phyloP scores from a whole-genome alignment of 352 stramenopile species.

The Blastocystis sp. region DNA sequence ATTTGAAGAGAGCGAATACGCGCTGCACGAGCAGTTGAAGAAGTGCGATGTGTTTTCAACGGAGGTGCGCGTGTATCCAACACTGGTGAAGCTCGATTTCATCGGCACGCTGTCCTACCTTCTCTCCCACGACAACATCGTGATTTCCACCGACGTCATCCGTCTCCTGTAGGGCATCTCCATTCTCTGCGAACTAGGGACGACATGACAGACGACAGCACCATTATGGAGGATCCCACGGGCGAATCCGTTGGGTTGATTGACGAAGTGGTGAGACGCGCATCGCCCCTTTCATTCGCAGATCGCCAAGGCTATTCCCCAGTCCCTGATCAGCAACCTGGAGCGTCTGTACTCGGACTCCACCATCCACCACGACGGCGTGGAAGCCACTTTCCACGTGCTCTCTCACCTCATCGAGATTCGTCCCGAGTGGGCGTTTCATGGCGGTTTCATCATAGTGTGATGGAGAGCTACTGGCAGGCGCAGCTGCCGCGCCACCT shows the following conservation, averaged over 20 bases:
- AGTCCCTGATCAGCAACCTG: conserved; percentile 40
- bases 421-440: background rate
- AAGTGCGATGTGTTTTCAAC: conserved; percentile 51
- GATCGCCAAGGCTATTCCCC: conserved; percentile 32
- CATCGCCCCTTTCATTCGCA: background rate
- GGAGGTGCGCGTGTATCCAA: conserved; percentile 33
- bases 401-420: conserved; percentile 24
- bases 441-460: background rate
- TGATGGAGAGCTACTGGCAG: conserved; percentile 20
- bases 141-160: conserved; percentile 34
- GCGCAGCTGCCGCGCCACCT: background rate
- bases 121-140: conserved; percentile 47
- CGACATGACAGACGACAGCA: conserved; percentile 38
- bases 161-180: conserved; percentile 4
- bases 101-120: conserved; percentile 40
- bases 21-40: conserved; percentile 54
- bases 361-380: conserved; percentile 13
- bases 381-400: conserved; percentile 3
- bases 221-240: background rate
- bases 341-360: conserved; percentile 14
- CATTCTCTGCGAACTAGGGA: background rate
- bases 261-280: conserved; percentile 5
- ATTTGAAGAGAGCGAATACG: conserved; percentile 64
- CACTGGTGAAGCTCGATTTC: conserved; percentile 49
- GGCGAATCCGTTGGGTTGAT: conserved; percentile 13